Evolutionary conservation across 441 rosid species (phyloP).

Genomic region (Caryocar brasiliense): DNA sequence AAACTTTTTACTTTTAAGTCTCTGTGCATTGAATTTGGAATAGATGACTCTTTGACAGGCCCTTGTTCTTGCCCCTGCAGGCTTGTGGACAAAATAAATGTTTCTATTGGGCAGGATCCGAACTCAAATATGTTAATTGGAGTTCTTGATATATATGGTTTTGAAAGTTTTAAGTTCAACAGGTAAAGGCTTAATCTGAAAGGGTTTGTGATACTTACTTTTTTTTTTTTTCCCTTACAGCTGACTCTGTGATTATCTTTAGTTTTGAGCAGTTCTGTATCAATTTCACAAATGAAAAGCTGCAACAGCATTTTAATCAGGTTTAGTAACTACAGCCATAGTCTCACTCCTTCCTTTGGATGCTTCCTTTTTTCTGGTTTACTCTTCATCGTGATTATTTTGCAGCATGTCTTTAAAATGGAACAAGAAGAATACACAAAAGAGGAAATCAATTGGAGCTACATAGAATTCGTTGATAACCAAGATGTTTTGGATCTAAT

Average conservation of each 20-base stretch:
- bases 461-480: slow-evolving; percentile 97
- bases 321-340: slow-evolving; percentile 20
- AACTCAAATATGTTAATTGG: slow-evolving; percentile 86
- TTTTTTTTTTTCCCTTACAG: not conserved
- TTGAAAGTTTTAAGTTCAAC: slow-evolving; percentile 94
- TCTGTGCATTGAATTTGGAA: not conserved
- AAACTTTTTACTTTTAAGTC: not conserved
- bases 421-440: slow-evolving; percentile 98
- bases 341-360: slow-evolving; percentile 3
- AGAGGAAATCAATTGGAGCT: slow-evolving; percentile 99
- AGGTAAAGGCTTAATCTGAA: slow-evolving; percentile 39
- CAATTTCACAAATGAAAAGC: slow-evolving; percentile 97
- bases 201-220: not conserved
- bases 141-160: slow-evolving; percentile 98
- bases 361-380: slow-evolving; percentile 5
- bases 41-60: not conserved
- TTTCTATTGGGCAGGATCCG: slow-evolving; percentile 96
- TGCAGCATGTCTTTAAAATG: slow-evolving; percentile 99
- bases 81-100: slow-evolving; percentile 91
- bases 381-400: slow-evolving; percentile 16
- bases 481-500: slow-evolving; percentile 97
- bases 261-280: slow-evolving; percentile 99
- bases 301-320: slow-evolving; percentile 99
- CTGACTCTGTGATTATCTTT: slow-evolving; percentile 14
- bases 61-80: slow-evolving; percentile 33